Conservation (phyloP, 805 yeast species). For the Kuraishia ogatae region DNA sequence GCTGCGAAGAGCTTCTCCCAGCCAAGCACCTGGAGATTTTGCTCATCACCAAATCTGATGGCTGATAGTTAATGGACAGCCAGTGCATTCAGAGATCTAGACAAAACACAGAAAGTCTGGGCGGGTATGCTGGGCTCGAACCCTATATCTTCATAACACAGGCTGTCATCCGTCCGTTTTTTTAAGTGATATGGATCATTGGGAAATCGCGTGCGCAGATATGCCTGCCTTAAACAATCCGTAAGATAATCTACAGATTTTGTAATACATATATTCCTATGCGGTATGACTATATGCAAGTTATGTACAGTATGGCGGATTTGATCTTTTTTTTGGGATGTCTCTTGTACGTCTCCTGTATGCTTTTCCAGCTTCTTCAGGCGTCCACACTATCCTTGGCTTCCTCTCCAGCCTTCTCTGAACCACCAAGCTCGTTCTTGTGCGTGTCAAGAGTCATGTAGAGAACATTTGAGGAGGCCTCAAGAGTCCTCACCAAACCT, state of each 20-base stretch:
- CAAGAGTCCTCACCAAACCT: conserved; percentile 76
- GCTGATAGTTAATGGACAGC: too few relatives aligned
- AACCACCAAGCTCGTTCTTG: conserved; percentile 17
- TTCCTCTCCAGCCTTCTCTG: not conserved
- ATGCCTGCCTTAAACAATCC: too few relatives aligned
- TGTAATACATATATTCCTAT: not conserved
- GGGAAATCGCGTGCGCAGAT: too few relatives aligned
- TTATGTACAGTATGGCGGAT: not conserved
- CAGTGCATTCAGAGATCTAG: too few relatives aligned
- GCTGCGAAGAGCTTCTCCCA: not conserved
- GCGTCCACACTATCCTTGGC: not conserved
- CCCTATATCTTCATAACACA: too few relatives aligned
- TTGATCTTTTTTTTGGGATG: not conserved
- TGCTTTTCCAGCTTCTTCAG: not conserved
- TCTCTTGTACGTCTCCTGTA: too few relatives aligned
- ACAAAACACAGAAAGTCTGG: too few relatives aligned
- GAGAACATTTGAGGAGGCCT: conserved; percentile 55
- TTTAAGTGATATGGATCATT: too few relatives aligned
- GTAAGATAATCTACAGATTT: too few relatives aligned
- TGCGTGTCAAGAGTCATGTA: conserved; percentile 71
- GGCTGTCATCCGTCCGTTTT: too few relatives aligned
- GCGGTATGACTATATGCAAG: not conserved
- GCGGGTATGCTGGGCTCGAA: too few relatives aligned
- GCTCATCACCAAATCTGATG: not conserved
- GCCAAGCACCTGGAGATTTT: not conserved